Conservation (phyloP, 2,329 filamentous ascomycete genomes). For the Metarhizium sp. region DNA sequence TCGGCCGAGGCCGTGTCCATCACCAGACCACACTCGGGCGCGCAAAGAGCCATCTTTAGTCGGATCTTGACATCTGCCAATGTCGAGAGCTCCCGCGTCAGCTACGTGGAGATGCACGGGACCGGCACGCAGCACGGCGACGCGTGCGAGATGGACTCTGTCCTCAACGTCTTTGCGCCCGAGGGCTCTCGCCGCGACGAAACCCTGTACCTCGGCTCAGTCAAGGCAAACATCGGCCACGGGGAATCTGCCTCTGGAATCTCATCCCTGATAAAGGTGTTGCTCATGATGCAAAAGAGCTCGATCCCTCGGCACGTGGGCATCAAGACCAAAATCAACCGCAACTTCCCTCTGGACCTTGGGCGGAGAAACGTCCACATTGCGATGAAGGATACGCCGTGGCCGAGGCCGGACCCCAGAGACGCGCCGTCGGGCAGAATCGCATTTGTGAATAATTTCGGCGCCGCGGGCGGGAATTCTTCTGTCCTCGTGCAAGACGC, state of each 20-base stretch:
- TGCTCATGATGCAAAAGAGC: conserved; percentile 39
- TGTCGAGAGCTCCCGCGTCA: conserved; percentile 59
- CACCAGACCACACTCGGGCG: conserved; percentile 69
- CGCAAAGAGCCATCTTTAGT: conserved; percentile 60
- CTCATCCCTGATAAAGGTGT: conserved; percentile 34
- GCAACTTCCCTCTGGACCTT: conserved; percentile 30
- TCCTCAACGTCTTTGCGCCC: conserved; percentile 48
- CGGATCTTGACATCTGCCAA: conserved; percentile 63
- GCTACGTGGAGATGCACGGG: conserved; percentile 86
- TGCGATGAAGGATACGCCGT: conserved; percentile 23
- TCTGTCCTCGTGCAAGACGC: conserved; percentile 55
- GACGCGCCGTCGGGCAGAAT: conserved; percentile 12
- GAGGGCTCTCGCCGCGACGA: conserved; percentile 26
- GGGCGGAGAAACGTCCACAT: conserved; percentile 22
- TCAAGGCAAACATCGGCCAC: conserved; percentile 48
- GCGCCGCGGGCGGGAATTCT: conserved; percentile 47
- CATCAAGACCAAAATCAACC: conserved; percentile 40
- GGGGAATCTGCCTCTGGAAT: conserved; percentile 33
- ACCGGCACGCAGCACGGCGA: conserved; percentile 86
- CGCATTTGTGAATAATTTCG: conserved; percentile 42
- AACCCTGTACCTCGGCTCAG: conserved; percentile 52
- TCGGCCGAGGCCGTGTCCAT: conserved; percentile 74
- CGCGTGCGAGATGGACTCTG: conserved; percentile 71
- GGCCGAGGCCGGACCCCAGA: conserved; percentile 10
- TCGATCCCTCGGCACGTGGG: conserved; percentile 43